phyloP scores from a whole-genome alignment of 257 asterid genomes.

The Solanum stenotomum region DNA sequence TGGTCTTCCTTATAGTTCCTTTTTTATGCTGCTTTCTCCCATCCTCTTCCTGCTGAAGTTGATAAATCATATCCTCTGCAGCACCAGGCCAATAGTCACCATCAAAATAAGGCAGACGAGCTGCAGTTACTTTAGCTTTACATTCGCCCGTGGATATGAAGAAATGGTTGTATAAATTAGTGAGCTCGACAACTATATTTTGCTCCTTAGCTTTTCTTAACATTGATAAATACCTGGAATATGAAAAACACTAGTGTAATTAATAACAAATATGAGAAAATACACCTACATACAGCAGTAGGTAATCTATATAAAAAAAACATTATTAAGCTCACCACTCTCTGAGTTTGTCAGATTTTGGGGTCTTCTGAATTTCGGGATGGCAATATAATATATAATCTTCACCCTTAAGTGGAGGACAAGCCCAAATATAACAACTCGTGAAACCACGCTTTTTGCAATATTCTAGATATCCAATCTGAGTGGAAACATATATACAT shows the following conservation, averaged over 20 bases:
- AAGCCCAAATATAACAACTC: slow-evolving; percentile 99
- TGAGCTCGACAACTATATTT: slow-evolving; percentile 71
- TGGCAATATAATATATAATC: slow-evolving; percentile 97
- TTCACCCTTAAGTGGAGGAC: slow-evolving; percentile 98
- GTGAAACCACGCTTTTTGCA: slow-evolving; percentile 94
- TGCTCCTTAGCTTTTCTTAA: slow-evolving; percentile 79
- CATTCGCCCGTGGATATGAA: slow-evolving; percentile 74
- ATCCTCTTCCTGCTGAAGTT: slow-evolving; percentile 91
- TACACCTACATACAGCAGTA: not conserved
- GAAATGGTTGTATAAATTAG: slow-evolving; percentile 86
- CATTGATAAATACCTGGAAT: slow-evolving; percentile 90
- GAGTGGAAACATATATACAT: slow-evolving; percentile 3
- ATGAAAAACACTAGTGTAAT: slow-evolving; percentile 5
- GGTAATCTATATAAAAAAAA: not conserved
- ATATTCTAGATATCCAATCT: slow-evolving; percentile 95
- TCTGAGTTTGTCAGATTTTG: slow-evolving; percentile 95
- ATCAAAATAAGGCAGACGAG: slow-evolving; percentile 93
- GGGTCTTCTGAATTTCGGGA: slow-evolving; percentile 99
- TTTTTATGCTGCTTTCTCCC: slow-evolving; percentile 72
- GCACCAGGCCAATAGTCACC: slow-evolving; percentile 99
- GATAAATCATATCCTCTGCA: slow-evolving; percentile 87
- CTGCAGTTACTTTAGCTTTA: slow-evolving; percentile 91
- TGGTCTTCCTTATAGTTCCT: slow-evolving; percentile 60
- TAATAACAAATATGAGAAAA: not conserved
- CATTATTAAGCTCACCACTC: slow-evolving; percentile 64